Evolutionary conservation across 306 rosid genomes (phyloP).

Genomic region (Coriaria nepalensis): DNA sequence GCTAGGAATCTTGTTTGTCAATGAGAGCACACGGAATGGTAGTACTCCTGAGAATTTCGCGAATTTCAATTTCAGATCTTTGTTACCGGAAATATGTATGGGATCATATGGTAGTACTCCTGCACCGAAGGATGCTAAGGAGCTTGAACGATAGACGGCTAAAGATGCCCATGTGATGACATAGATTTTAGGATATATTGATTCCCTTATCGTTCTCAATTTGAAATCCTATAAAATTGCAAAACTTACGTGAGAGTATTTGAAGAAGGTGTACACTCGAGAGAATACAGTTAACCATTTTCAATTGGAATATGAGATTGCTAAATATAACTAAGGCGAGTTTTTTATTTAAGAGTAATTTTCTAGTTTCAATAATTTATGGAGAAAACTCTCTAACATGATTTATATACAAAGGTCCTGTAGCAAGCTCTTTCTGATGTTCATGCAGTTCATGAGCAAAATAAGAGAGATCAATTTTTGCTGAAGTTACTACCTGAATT

Average conservation of each 20-base stretch:
- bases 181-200: background rate
- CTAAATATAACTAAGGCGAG: background rate
- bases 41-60: too few relatives aligned
- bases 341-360: slow-evolving; percentile 1
- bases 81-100: background rate
- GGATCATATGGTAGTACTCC: background rate
- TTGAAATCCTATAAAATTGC: background rate
- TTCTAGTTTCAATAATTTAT: background rate
- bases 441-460: background rate
- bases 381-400: background rate
- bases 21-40: too few relatives aligned
- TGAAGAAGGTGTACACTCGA: background rate
- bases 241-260: background rate
- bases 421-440: background rate
- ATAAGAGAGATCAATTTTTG: slow-evolving; percentile 3
- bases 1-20: too few relatives aligned
- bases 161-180: background rate
- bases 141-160: background rate
- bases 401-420: background rate
- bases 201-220: background rate
- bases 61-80: background rate
- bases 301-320: background rate
- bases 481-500: background rate
- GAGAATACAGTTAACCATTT: background rate
- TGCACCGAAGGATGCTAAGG: background rate